A percentile compares a stretch with the other conserved stretches of the same genome.
Conservation (phyloP, 2,329 filamentous ascomycete species). For the Cadophora sp. region DNA sequence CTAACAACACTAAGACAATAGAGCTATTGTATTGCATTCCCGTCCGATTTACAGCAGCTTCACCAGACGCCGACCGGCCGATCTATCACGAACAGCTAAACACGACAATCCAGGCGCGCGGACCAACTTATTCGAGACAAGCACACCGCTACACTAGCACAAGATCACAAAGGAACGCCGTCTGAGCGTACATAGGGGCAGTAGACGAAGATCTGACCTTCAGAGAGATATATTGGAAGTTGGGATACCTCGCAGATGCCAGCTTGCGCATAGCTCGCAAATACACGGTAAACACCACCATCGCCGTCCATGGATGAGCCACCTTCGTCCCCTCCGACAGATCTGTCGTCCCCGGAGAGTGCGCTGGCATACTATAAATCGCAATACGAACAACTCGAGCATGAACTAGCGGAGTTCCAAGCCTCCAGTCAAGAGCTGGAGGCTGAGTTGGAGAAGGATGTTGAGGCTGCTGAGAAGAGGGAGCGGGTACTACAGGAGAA, state of each 20-base stretch:
- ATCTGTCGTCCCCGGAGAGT: slow-evolving; percentile 67
- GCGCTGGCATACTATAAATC: slow-evolving; percentile 93
- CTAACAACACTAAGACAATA: slow-evolving; percentile 22
- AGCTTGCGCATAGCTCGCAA: slow-evolving; percentile 25
- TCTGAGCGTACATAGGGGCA: slow-evolving; percentile 21
- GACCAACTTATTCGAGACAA: slow-evolving; percentile 25
- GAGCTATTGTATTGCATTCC: slow-evolving; percentile 28
- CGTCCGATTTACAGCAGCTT: slow-evolving; percentile 3
- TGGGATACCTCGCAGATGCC: slow-evolving; percentile 28
- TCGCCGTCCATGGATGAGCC: slow-evolving; percentile 52
- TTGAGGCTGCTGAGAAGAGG: slow-evolving; percentile 93
- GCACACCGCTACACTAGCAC: slow-evolving; percentile 32
- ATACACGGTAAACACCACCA: slow-evolving; percentile 31
- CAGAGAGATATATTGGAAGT: slow-evolving; percentile 25
- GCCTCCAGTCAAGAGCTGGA: slow-evolving; percentile 93
- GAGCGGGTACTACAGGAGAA: slow-evolving; percentile 87
- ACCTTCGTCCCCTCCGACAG: slow-evolving; percentile 67
- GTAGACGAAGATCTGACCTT: not conserved
- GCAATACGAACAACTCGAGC: slow-evolving; percentile 92
- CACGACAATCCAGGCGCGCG: slow-evolving; percentile 27
- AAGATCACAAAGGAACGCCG: slow-evolving; percentile 13
- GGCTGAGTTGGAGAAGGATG: slow-evolving; percentile 92
- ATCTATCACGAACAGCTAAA: slow-evolving; percentile 26
- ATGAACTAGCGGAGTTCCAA: slow-evolving; percentile 92
- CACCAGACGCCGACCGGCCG: slow-evolving; percentile 21